Evolutionary conservation across 768 basidiomycete species (phyloP), one percentile per base, ranked within the genome.

Genomic region (Tricholoma furcatifolium): DNA sequence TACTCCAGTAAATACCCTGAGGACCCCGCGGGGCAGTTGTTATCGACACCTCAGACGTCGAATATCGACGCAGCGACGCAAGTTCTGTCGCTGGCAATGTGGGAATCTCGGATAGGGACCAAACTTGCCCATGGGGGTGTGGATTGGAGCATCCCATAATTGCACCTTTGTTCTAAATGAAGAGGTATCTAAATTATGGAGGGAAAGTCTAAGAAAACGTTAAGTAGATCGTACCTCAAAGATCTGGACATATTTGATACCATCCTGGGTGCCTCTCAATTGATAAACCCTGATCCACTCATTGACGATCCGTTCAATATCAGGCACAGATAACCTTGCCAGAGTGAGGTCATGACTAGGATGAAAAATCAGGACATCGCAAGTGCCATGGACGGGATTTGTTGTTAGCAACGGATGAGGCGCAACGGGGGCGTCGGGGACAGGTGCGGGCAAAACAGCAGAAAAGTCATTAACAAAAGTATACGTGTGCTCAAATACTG

Each of bases 71-170:
- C 36, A 93, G 66, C 34, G 80, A 82, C 2, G 61, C 61, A 6
- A 93, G 71, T 62, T 93, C 92, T 47, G 74, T 82, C 2, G 84
- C 75, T 1, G 90, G 85, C 21, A 88, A 67, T 1, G 83, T 80
- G 1, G 92, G 93, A 6, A 93, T 71, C 14, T 74, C 74, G 3
- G 87, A 89, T 4, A 87, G 68, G 3, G 91, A 88, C 90, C 92
- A 93, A 14, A 86, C 82, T 68, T 97, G 94, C 18, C 93, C 91
- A 66, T 96, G 94, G 0, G 94, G 93, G 66, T 96, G 94, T 21
- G 93, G 91, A 63, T 95, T 96, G 6, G 89, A 92, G 64, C 92
- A 95, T 10, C 94, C 94, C 94, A 95, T 95, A 76, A 93, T 93
- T 2, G 86, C 70, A 2, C 94, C 94, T 70, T 94, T 95, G 68